A percentile compares a stretch with the other conserved stretches of the same genome.
These are phyloP conservation scores for Sanghuangporus sanghuang DNA, from an alignment of 1,284 basidiomycete genomes.

Conservation along the genomic window DNA sequence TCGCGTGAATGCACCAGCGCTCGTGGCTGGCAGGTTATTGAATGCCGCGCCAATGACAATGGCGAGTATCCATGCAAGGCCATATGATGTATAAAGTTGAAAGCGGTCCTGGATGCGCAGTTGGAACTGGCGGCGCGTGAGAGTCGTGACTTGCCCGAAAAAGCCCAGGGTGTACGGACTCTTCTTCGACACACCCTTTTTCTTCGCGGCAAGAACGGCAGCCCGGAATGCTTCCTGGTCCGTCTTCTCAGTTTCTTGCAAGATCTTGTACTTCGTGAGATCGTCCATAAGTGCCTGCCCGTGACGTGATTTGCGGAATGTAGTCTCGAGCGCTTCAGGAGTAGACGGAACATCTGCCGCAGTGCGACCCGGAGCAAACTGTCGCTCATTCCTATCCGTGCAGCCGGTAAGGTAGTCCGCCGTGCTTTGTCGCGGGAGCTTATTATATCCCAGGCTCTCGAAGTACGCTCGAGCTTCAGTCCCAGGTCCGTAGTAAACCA, in stretches of 20 bases:
- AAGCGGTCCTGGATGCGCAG: constrained; percentile 80
- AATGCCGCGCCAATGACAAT: constrained; percentile 77
- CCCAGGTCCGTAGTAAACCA: constrained; percentile 78
- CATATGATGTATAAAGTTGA: constrained; percentile 70
- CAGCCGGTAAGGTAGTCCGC: constrained; percentile 78
- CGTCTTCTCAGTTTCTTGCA: constrained; percentile 58
- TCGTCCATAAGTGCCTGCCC: constrained; percentile 44
- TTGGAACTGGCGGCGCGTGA: constrained; percentile 74
- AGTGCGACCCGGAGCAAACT: constrained; percentile 69
- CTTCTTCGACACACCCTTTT: constrained; percentile 76
- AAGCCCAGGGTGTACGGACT: constrained; percentile 87
- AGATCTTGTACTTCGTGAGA: constrained; percentile 61
- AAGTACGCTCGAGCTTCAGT: constrained; percentile 75
- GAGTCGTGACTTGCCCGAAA: constrained; percentile 64
- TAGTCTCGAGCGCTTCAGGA: constrained; percentile 66
- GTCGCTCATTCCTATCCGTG: constrained; percentile 83
- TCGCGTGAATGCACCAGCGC: constrained; percentile 82
- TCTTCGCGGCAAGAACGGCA: constrained; percentile 78
- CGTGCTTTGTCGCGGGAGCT: constrained; percentile 68
- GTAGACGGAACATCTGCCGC: constrained; percentile 64
- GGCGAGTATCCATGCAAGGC: constrained; percentile 53
- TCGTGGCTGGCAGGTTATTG: constrained; percentile 65
- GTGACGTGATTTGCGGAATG: constrained; percentile 54
- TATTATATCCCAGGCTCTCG: constrained; percentile 68
- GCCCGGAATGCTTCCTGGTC: constrained; percentile 73